Evolutionary conservation across 257 asterid genomes (phyloP).

Genomic region (Nyctanthes arbortristis): DNA sequence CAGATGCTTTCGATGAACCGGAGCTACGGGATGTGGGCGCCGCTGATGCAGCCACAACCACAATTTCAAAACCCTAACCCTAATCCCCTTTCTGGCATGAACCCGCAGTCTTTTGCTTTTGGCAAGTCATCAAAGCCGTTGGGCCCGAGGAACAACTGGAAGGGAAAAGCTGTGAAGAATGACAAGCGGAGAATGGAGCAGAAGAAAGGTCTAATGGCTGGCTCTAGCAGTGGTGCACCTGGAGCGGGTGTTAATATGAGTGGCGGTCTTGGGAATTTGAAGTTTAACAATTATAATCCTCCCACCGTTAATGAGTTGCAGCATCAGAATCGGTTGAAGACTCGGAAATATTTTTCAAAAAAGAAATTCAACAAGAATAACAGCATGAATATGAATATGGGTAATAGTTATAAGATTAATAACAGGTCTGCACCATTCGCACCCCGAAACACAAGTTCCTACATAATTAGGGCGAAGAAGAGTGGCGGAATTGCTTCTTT

Average conservation of each 20-base stretch:
- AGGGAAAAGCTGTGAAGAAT: constrained; percentile 59
- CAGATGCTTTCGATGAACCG: constrained; percentile 60
- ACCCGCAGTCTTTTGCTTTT: constrained; percentile 34
- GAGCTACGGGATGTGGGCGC: constrained; percentile 61
- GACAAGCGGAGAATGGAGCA: constrained; percentile 54
- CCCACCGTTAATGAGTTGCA: constrained; percentile 68
- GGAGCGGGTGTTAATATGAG: constrained; percentile 17
- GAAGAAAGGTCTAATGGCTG: constrained; percentile 33
- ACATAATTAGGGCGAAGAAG: constrained; percentile 67
- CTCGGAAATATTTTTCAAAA: constrained; percentile 53
- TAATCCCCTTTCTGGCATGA: constrained; percentile 28
- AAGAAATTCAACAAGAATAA: constrained; percentile 49
- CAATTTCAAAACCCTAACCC: constrained; percentile 49
- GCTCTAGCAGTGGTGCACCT: constrained; percentile 31
- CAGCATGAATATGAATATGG: constrained; percentile 8
- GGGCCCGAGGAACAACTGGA: constrained; percentile 71
- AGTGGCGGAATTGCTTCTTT: constrained; percentile 79
- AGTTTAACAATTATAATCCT: constrained; percentile 56
- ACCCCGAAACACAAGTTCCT: constrained; percentile 71
- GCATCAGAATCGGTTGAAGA: constrained; percentile 63
- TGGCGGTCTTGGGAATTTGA: constrained; percentile 27
- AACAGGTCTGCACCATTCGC: constrained; percentile 63
- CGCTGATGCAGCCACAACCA: constrained; percentile 31
- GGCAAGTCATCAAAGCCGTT: constrained; percentile 33
- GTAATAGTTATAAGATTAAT: constrained; percentile 30